A percentile compares a stretch with the other conserved stretches of the same genome.
phyloP scores from a whole-genome alignment of 2,329 filamentous ascomycete genomes.

The Dryadomyces quercivorus region DNA sequence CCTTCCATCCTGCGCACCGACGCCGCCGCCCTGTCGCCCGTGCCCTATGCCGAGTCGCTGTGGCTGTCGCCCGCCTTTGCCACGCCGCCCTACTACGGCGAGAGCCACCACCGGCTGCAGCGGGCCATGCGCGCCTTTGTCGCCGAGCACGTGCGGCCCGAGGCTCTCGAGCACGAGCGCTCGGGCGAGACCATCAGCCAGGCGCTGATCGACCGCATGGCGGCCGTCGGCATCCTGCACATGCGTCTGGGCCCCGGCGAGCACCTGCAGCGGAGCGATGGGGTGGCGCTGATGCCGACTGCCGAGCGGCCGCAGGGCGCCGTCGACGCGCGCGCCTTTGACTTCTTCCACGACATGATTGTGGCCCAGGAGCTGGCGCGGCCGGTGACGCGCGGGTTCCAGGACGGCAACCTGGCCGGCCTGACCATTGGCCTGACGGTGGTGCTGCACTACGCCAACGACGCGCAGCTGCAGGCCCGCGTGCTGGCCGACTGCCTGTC shows the following conservation, averaged over 20 bases:
- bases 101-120: slow-evolving; percentile 57
- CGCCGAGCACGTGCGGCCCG: slow-evolving; percentile 57
- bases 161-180: slow-evolving; percentile 64
- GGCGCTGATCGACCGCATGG: slow-evolving; percentile 67
- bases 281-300: slow-evolving; percentile 44
- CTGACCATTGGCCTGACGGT: slow-evolving; percentile 76
- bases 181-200: slow-evolving; percentile 60
- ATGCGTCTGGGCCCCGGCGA: slow-evolving; percentile 77
- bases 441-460: slow-evolving; percentile 64
- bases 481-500: slow-evolving; percentile 62
- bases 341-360: slow-evolving; percentile 78
- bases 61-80: slow-evolving; percentile 72
- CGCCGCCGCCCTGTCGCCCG: slow-evolving; percentile 59
- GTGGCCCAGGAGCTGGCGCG: slow-evolving; percentile 61
- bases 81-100: slow-evolving; percentile 62
- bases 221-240: slow-evolving; percentile 59
- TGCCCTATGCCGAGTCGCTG: slow-evolving; percentile 76
- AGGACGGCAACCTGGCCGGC: slow-evolving; percentile 77
- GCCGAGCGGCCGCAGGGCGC: slow-evolving; percentile 35
- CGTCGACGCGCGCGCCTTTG: slow-evolving; percentile 67
- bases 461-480: slow-evolving; percentile 51
- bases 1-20: slow-evolving; percentile 58
- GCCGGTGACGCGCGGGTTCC: slow-evolving; percentile 64
- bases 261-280: slow-evolving; percentile 53
- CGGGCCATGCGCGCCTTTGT: slow-evolving; percentile 61